Percentiles rank a stretch among this genome's conserved stretches.
These are phyloP conservation scores for Rostrohypoxylon terebratum DNA, from an alignment of 495 filamentous ascomycete genomes.

Conservation along the genomic window DNA sequence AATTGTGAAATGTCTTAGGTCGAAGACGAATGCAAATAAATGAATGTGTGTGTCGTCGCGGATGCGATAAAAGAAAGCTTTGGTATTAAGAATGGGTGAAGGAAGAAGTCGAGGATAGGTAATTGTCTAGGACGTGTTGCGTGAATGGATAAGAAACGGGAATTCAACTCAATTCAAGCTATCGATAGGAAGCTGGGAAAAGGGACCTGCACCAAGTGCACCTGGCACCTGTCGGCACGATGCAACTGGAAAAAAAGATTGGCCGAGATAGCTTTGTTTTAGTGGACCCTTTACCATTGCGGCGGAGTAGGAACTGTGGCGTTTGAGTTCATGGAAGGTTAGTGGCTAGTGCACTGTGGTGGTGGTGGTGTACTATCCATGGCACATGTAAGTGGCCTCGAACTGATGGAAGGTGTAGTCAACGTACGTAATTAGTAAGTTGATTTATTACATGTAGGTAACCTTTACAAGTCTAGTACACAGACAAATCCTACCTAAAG, in stretches of 20 bases:
- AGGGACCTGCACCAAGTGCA: not conserved
- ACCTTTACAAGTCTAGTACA: too few species aligned
- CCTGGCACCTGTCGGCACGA: not conserved
- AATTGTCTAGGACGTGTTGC: slow-evolving; percentile 12
- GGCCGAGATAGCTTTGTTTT: slow-evolving; percentile 18
- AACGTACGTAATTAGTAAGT: not conserved
- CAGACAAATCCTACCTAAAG: too few species aligned
- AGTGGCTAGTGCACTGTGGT: not conserved
- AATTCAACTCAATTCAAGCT: slow-evolving; percentile 24
- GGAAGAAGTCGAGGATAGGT: slow-evolving; percentile 26
- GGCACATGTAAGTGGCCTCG: too few species aligned
- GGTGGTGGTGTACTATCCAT: too few species aligned
- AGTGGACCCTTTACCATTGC: not conserved
- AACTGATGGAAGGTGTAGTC: too few species aligned
- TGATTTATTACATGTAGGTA: too few species aligned
- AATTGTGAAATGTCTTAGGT: not conserved
- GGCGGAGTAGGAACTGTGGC: slow-evolving; percentile 2
- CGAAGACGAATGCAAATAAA: not conserved
- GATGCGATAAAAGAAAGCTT: not conserved
- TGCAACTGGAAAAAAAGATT: slow-evolving; percentile 32
- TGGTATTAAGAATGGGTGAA: not conserved
- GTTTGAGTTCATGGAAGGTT: not conserved
- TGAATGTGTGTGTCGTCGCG: not conserved
- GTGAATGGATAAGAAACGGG: slow-evolving; percentile 13
- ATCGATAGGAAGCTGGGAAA: slow-evolving; percentile 23